Conservation (phyloP, 2,329 filamentous ascomycete genomes). For the Colletotrichum magnum region DNA sequence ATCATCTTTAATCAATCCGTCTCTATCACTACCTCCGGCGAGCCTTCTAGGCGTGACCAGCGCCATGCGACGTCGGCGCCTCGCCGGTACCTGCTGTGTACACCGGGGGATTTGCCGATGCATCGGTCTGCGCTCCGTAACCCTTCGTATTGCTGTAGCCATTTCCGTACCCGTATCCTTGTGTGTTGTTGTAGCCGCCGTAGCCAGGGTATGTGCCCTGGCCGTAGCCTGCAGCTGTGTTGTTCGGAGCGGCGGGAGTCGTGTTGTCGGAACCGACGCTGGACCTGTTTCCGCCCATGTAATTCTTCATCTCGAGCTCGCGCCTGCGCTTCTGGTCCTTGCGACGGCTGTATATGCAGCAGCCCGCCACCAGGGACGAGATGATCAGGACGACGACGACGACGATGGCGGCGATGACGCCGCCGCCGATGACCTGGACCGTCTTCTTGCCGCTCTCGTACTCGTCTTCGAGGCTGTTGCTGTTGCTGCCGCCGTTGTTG, state of each 20-base stretch:
- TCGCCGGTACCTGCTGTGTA: not conserved
- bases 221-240: not conserved
- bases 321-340: conserved; percentile 9
- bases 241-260: not conserved
- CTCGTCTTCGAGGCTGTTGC: not conserved
- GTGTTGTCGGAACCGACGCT: not conserved
- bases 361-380: conserved; percentile 4
- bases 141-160: not conserved
- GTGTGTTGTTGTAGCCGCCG: conserved; percentile 7
- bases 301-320: conserved; percentile 20
- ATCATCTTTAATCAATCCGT: not conserved
- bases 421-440: conserved; percentile 7
- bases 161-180: not conserved
- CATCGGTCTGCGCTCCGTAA: not conserved
- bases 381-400: conserved; percentile 11
- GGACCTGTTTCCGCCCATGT: conserved; percentile 17
- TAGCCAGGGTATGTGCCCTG: not conserved
- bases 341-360: conserved; percentile 12
- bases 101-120: not conserved
- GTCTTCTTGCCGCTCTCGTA: conserved; percentile 9
- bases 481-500: not conserved
- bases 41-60: not conserved
- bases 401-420: conserved; percentile 20
- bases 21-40: not conserved
- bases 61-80: not conserved